These are phyloP conservation scores for Cystobasidium onofrii DNA, from an alignment of 768 basidiomycete genomes.

Conservation along the genomic window DNA sequence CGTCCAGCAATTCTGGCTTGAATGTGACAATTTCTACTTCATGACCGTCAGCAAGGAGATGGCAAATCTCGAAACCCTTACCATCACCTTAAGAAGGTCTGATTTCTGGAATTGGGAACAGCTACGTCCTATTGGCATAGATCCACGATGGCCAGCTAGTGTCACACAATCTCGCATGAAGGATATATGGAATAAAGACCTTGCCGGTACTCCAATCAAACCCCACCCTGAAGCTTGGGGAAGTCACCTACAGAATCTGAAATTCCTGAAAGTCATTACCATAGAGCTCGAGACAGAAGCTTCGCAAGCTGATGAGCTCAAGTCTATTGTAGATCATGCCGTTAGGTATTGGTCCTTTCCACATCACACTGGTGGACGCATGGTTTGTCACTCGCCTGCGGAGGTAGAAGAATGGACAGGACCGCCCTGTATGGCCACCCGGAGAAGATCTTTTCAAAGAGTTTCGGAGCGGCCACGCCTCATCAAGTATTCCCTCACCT, in stretches of 20 bases:
- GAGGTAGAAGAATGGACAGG: slow-evolving; percentile 12
- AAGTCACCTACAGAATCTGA: slow-evolving; percentile 9
- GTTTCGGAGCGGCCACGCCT: not conserved
- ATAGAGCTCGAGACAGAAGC: slow-evolving; percentile 11
- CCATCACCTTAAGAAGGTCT: slow-evolving; percentile 11
- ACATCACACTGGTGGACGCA: not conserved
- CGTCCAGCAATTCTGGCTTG: slow-evolving; percentile 27
- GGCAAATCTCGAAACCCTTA: slow-evolving; percentile 18
- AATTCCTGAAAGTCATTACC: not conserved
- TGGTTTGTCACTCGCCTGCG: not conserved
- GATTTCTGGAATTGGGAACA: slow-evolving; percentile 21
- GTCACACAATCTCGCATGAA: slow-evolving; percentile 24
- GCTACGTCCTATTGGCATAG: slow-evolving; percentile 16
- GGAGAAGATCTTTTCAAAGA: not conserved
- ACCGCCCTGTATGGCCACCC: slow-evolving; percentile 11
- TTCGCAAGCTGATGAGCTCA: not conserved
- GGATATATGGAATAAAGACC: slow-evolving; percentile 11
- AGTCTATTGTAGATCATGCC: slow-evolving; percentile 6
- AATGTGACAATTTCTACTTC: slow-evolving; percentile 28
- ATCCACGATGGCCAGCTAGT: slow-evolving; percentile 17
- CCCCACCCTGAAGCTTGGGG: slow-evolving; percentile 23
- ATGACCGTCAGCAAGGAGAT: not conserved
- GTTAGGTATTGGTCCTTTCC: slow-evolving; percentile 8
- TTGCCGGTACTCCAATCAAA: not conserved
- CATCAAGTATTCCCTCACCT: slow-evolving; percentile 5